Base-by-base conservation (phyloP, 345 rosid genomes). In the Linum tenue region DNA sequence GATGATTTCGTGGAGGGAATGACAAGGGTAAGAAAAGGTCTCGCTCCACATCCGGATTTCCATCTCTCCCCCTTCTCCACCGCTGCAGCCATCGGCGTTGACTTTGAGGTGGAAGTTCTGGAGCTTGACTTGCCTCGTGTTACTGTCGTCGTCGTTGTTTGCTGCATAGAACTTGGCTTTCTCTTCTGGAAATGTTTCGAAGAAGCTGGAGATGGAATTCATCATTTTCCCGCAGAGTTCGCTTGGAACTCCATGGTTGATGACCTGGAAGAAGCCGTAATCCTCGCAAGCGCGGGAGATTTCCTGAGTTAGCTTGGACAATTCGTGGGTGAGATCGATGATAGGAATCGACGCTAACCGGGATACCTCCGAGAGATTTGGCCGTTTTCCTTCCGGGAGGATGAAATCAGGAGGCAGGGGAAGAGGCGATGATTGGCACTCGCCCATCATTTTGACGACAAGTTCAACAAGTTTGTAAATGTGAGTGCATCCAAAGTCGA, bases 131-230 rank as follows among this genome's bases (percentile, higher is more conserved):
- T n/a, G n/a, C n/a, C n/a, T n/a, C n/a, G n/a, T n/a, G n/a, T n/a
- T n/a, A n/a, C n/a, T n/a, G n/a, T n/a, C n/a, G n/a, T n/a, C n/a
- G n/a, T n/a, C n/a, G n/a, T n/a, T n/a, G n/a, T n/a, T n/a, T n/a
- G n/a, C n/a, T n/a, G n/a, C n/a, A n/a, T n/a, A n/a, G 59, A 55
- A 55, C 59, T 22, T 22, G 59, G 59, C 59, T 16, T 55, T 55
- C 17, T 8, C 59, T 55, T 55, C 59, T 5, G 11, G 59, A 7
- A 16, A 22, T 7, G 31, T 7, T 55, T 55, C 59, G 59, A 55
- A 55, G 59, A 55, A 55, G n/a, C 31, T 15, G 17, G 59, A 14
- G 22, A 55, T 5, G 15, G 3, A 3, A 16, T 12, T 12, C 15
- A 55, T 12, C 15, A 12, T 55, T 16, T 12, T 12, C 4, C 11